A percentile compares a stretch with the other conserved stretches of the same genome.
phyloP scores from a whole-genome alignment of 352 stramenopile species.

The Phytophthora pinifolia region DNA sequence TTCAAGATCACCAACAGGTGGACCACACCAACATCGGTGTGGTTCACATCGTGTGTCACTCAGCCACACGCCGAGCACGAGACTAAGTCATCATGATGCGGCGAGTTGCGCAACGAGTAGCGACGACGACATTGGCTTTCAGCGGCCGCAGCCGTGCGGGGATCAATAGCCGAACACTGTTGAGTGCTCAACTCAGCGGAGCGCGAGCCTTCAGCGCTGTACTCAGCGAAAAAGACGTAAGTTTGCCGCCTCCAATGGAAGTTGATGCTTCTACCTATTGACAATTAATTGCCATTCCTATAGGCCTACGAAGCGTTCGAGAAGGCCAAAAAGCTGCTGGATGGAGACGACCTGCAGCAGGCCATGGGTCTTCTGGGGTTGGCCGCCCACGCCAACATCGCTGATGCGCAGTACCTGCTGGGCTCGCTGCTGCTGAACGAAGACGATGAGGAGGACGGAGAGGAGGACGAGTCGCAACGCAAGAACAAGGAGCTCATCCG shows the following conservation, averaged over 20 bases:
- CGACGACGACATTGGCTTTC: conserved; percentile 9
- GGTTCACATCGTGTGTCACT: conserved; percentile 3
- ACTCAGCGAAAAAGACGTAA: conserved; percentile 34
- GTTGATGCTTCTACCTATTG: not conserved
- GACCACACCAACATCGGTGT: conserved; percentile 12
- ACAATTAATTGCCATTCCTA: not conserved
- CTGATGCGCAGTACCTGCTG: conserved; percentile 77
- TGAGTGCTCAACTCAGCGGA: not conserved
- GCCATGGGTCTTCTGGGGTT: conserved; percentile 65
- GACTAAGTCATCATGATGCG: conserved; percentile 16
- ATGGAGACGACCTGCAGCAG: conserved; percentile 48
- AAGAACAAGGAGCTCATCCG: conserved; percentile 48
- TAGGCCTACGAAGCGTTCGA: conserved; percentile 52
- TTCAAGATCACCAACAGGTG: conserved; percentile 13
- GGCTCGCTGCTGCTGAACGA: conserved; percentile 60
- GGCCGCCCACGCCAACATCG: conserved; percentile 61
- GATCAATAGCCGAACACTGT: conserved; percentile 3
- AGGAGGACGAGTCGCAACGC: conserved; percentile 32
- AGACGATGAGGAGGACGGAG: conserved; percentile 41
- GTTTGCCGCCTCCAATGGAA: conserved; percentile 4
- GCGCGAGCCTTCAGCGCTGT: conserved; percentile 27
- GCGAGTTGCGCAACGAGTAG: conserved; percentile 19
- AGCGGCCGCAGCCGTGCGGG: not conserved
- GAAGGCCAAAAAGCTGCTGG: conserved; percentile 60
- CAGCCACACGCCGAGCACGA: conserved; percentile 21